Evolutionary conservation across 2,329 filamentous ascomycete species (phyloP).

Genomic region (Colletotrichum sp.): DNA sequence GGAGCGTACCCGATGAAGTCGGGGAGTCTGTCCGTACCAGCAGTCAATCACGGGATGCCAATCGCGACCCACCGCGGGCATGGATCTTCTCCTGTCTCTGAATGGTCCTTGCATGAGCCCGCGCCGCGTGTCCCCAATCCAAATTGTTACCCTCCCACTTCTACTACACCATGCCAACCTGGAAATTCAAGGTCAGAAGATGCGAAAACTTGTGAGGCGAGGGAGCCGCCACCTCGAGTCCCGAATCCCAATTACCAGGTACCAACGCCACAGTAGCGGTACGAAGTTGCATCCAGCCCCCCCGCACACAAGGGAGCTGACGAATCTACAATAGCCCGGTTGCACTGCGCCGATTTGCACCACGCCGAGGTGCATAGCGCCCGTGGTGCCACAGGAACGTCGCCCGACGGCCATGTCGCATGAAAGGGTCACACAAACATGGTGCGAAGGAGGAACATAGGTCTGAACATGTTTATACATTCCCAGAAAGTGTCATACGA

Average conservation of each 20-base stretch:
- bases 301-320: not conserved
- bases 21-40: not conserved
- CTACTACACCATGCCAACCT: not conserved
- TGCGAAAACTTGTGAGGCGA: not conserved
- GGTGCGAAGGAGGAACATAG: not conserved
- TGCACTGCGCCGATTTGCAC: not conserved
- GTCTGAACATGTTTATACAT: not conserved
- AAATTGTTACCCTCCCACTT: not conserved
- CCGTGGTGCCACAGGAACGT: not conserved
- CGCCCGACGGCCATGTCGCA: not conserved
- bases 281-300: not conserved
- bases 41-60: not conserved
- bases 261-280: not conserved
- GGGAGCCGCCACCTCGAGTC: not conserved
- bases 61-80: not conserved
- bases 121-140: not conserved
- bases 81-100: not conserved
- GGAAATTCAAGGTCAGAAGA: not conserved
- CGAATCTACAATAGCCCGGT: not conserved
- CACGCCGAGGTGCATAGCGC: not conserved
- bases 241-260: not conserved
- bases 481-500: not conserved
- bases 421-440: not conserved
- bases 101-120: not conserved
- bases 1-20: not conserved